Base-by-base conservation (phyloP, 208 protist genomes). In the Zelonia costaricensis region DNA sequence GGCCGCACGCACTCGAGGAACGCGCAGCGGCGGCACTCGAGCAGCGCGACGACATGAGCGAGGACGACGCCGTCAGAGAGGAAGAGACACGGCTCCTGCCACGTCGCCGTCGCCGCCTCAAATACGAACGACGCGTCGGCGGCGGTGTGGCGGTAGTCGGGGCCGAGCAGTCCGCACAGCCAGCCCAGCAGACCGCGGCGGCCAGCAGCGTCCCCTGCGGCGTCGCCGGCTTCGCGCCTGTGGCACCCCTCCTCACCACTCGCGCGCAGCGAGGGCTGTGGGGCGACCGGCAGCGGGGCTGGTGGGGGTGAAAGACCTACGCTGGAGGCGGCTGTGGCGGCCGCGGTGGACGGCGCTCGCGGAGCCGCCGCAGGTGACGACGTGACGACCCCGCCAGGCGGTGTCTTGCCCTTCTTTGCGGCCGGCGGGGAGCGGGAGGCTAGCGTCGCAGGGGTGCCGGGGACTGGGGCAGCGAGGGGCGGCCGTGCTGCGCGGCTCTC, bases 41-140 rank as follows among this genome's bases (percentile, higher is more conserved):
- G 77, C 18, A 46, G 43, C 10, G 76, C 60, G 38, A 94, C 76
- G 16, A 90, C 39, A 38, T 85, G 78, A 0, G 82, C 76, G 25
- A 94, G 71, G 5, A 91, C 67, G 13, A 94, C 82, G 30, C 88
- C 88, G 46, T 94, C 84, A 4, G 84, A 90, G 47, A 94, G 92
- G 33, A 84, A 1, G 12, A 80, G 35, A 49, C 70, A 84, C 8
- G 64, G 74, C 12, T 74, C 49, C 15, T 31, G 48, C 28, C 61
- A 12, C 9, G 39, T 31, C 31, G 38, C 42, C 7, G 39, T 53
- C 22, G n/a, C 38, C 28, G 46, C 35, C 49, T 60, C 67, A 40
- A 71, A 70, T 1, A 64, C 53, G 52, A 86, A 86, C 35, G 58
- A 73, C 12, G 46, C 47, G 61, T 91, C 84, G 25, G 76, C 72